Conservation (phyloP, 1,284 basidiomycete species). For the Ceratorhiza oryzae-sativae region DNA sequence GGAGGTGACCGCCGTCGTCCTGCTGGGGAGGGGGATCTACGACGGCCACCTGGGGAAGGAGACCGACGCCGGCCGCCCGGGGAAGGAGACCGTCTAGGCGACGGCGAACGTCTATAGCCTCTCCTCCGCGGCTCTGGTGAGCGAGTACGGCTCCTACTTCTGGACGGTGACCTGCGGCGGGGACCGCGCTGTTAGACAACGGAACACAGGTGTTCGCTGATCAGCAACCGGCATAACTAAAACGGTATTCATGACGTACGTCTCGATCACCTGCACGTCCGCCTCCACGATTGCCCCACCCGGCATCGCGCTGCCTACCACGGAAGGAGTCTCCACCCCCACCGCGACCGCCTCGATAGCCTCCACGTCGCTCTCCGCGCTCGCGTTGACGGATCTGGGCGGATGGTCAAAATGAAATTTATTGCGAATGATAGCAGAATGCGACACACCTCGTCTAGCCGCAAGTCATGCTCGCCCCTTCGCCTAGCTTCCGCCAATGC, state of each 20-base stretch:
- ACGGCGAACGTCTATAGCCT: conserved; percentile 11
- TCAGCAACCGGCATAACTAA: background rate
- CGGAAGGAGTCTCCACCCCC: conserved; percentile 49
- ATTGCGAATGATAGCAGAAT: background rate
- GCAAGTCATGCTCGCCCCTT: conserved; percentile 52
- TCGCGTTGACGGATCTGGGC: conserved; percentile 60
- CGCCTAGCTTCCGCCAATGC: conserved; percentile 76
- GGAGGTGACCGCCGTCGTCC: background rate
- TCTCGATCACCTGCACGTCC: conserved; percentile 50
- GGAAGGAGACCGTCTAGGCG: background rate
- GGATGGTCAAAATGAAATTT: background rate
- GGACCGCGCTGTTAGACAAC: conserved; percentile 1
- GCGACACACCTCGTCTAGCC: conserved; percentile 62
- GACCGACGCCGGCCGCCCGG: background rate
- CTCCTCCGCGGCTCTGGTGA: background rate
- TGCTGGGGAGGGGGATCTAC: conserved; percentile 14
- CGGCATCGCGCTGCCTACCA: conserved; percentile 43
- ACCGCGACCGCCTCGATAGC: conserved; percentile 58
- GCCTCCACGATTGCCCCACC: conserved; percentile 56
- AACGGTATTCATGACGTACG: conserved; percentile 34
- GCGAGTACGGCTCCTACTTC: conserved; percentile 13
- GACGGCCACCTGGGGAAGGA: conserved; percentile 1
- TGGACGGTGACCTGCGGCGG: conserved; percentile 22
- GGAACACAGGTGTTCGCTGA: background rate
- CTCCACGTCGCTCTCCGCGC: conserved; percentile 45